These are phyloP conservation scores for Theileria orientalis DNA, from an alignment of 169 alveolate genomes.

Conservation along the genomic window DNA sequence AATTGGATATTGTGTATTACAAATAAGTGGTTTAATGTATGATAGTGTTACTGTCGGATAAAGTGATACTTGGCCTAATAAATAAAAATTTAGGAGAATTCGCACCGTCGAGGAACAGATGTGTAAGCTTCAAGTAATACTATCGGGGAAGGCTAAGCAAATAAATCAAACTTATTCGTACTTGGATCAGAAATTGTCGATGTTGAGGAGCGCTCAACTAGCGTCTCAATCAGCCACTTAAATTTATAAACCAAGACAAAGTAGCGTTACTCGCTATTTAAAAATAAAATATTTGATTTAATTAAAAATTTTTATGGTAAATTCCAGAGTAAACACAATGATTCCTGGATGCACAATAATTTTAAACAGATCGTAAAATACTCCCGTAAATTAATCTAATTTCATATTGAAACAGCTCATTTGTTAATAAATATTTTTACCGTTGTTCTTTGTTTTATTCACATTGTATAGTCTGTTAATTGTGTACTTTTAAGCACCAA, in stretches of 20 bases:
- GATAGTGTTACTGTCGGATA: neutral
- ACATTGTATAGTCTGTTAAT: no score
- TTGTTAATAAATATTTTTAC: no score
- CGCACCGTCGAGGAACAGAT: constrained; percentile 57
- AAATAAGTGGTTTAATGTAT: neutral
- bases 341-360: no score
- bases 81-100: constrained; percentile 33
- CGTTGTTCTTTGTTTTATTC: no score
- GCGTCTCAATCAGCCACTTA: constrained; percentile 9
- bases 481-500: no score
- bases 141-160: constrained; percentile 45
- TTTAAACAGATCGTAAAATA: no score
- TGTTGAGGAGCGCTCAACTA: constrained; percentile 40
- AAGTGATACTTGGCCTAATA: neutral
- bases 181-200: constrained; percentile 58
- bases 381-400: no score
- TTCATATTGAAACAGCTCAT: neutral
- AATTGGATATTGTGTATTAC: neutral
- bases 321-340: no score
- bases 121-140: constrained; percentile 50
- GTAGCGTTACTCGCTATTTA: neutral
- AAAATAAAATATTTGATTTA: neutral
- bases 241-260: neutral
- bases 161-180: constrained; percentile 44
- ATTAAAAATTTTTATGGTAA: neutral